phyloP scores from a whole-genome alignment of 2,329 filamentous ascomycete species.

The Coleophoma eucalyptorum region DNA sequence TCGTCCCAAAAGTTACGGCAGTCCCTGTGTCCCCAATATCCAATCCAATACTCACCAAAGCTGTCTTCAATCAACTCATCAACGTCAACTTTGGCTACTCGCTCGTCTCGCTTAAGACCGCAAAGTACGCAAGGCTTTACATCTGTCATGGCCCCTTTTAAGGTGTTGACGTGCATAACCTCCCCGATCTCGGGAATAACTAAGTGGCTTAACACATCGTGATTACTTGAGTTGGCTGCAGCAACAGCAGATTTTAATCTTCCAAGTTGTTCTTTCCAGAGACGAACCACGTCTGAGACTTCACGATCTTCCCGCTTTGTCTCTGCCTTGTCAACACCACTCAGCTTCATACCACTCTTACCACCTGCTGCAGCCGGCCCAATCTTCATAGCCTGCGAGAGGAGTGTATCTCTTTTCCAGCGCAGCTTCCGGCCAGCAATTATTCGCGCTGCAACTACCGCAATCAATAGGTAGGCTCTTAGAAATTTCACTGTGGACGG shows the following conservation, averaged over 20 bases:
- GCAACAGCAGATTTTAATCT: constrained; percentile 70
- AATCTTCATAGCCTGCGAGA: constrained; percentile 87
- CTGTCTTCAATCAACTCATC: constrained; percentile 75
- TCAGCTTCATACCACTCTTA: constrained; percentile 88
- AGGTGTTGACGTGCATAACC: constrained; percentile 62
- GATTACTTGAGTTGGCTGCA: constrained; percentile 48
- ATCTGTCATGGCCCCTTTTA: constrained; percentile 71
- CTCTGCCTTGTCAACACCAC: constrained; percentile 80
- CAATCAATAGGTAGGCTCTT: constrained; percentile 58
- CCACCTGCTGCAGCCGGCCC: constrained; percentile 66
- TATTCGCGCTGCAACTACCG: constrained; percentile 69
- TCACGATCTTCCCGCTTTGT: constrained; percentile 81
- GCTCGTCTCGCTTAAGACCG: constrained; percentile 83
- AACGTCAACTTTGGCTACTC: constrained; percentile 66
- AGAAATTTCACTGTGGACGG: constrained; percentile 60
- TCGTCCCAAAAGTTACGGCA: constrained; percentile 85
- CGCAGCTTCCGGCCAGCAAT: constrained; percentile 80
- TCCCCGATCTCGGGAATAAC: constrained; percentile 68
- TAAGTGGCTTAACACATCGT: constrained; percentile 25
- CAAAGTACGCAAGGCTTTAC: constrained; percentile 78
- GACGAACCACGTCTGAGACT: constrained; percentile 68
- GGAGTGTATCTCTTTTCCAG: constrained; percentile 85
- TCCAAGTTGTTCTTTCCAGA: constrained; percentile 75
- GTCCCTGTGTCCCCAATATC: constrained; percentile 77
- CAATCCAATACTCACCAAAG: constrained; percentile 96